phyloP scores from a whole-genome alignment of 768 basidiomycete species.

The Stropharia rugosoannulata region DNA sequence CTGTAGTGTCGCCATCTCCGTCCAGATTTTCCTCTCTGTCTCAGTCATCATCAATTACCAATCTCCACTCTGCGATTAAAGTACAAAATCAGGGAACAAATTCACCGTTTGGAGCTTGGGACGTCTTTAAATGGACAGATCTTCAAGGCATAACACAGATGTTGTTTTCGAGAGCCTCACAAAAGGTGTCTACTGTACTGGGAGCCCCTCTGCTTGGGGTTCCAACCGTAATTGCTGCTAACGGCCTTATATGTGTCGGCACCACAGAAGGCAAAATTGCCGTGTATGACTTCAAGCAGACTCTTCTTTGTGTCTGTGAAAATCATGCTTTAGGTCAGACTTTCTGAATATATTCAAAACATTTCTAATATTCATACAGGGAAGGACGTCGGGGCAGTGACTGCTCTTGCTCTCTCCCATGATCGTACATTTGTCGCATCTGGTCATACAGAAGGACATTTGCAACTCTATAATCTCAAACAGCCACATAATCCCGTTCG shows the following conservation, averaged over 20 bases:
- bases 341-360: background rate
- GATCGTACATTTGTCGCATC: constrained; percentile 93
- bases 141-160: constrained; percentile 59
- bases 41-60: constrained; percentile 60
- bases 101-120: constrained; percentile 32
- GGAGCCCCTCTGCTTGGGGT: constrained; percentile 57
- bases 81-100: constrained; percentile 17
- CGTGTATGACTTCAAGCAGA: constrained; percentile 92
- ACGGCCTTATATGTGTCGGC: constrained; percentile 88
- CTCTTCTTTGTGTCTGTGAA: constrained; percentile 77
- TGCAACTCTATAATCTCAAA: constrained; percentile 83
- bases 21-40: constrained; percentile 75
- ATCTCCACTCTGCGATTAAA: constrained; percentile 34
- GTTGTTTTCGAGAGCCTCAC: constrained; percentile 50
- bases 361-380: constrained; percentile 38
- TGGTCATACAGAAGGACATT: constrained; percentile 81
- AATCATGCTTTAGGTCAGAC: constrained; percentile 58
- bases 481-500: constrained; percentile 69
- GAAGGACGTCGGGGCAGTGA: constrained; percentile 69
- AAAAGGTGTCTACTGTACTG: constrained; percentile 62
- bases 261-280: constrained; percentile 75
- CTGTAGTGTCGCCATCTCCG: constrained; percentile 50
- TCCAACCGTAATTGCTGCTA: constrained; percentile 82
- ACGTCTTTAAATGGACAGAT: constrained; percentile 77
- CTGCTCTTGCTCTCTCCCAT: constrained; percentile 87